Evolutionary conservation across 169 alveolate species (phyloP), one percentile per base, ranked within the genome.

Genomic region (Cryptosporidium viatorum): DNA sequence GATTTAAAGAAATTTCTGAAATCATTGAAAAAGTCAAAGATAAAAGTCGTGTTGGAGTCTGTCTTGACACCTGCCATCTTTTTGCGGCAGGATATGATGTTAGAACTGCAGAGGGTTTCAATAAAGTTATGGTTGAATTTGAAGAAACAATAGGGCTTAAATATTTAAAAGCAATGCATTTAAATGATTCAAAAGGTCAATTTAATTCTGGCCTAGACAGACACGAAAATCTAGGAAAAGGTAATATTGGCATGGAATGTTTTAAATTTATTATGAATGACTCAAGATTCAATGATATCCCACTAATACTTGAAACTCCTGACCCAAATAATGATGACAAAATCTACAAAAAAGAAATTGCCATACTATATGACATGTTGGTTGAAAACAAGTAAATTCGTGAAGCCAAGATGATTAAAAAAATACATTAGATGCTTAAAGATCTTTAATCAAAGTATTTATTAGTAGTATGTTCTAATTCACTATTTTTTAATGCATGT

Each of bases 1-100:
- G 91, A 80, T 95, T 96, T 91, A 96, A 95, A 89, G 97, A 96
- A 73, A 85, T 96, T 65, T 80, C 95, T 35, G 95, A 95, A 50
- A 94, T 96, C 52, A 94, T 96, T 43, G 70, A 45, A 12, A 93
- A 65, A 70, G 92, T 96, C 14, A 91, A 95, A 51, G 93, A 94
- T 80, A 96, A 96, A 75, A 91, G 86, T 14, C 92, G 98, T 60
- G 97, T 96, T 16, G 98, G 97, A 18, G 97, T 96, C 26, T 96
- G 98, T 70, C 93, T 96, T 21, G 98, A 96, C 62, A 96, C 98
- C n/a, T 96, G 98, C 62, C 98, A 96, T 65, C 94, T 95, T 7
- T 96, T 94, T 58, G 97, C 98, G 26, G 98, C 98, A 6, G 98
- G 98, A 0, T 94, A 93, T 91, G 96, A 96, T 91, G 94, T 96